These are phyloP conservation scores for Hypoxylon sp. DNA, from an alignment of 2,329 filamentous ascomycete genomes.

Conservation along the genomic window DNA sequence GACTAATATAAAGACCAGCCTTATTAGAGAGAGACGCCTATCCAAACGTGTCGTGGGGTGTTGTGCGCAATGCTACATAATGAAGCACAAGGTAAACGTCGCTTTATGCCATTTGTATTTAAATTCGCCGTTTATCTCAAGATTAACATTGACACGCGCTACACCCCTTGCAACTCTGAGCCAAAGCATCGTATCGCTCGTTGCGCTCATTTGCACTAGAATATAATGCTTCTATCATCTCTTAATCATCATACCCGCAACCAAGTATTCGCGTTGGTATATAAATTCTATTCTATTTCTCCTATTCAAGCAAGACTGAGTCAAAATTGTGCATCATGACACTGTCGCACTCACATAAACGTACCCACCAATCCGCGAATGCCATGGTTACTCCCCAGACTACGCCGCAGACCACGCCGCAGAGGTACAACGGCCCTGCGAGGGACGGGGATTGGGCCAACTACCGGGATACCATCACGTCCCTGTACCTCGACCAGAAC, in stretches of 20 bases:
- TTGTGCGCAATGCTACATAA: slow-evolving; percentile 33
- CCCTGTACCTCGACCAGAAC: slow-evolving; percentile 45
- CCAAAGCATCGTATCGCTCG: background rate
- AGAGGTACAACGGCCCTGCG: slow-evolving; percentile 41
- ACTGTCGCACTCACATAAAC: slow-evolving; percentile 17
- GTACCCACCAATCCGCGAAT: slow-evolving; percentile 3
- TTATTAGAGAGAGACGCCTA: slow-evolving; percentile 34
- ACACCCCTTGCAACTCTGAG: slow-evolving; percentile 27
- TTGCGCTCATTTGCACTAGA: slow-evolving; percentile 2
- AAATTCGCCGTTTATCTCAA: slow-evolving; percentile 16
- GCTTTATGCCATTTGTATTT: slow-evolving; percentile 21
- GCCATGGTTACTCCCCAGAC: slow-evolving; percentile 23
- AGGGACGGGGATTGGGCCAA: slow-evolving; percentile 45
- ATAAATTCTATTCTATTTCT: slow-evolving; percentile 9
- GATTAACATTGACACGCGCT: slow-evolving; percentile 10
- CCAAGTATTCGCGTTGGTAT: slow-evolving; percentile 2
- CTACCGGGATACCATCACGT: slow-evolving; percentile 44
- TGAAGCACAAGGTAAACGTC: slow-evolving; percentile 31
- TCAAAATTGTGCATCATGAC: slow-evolving; percentile 22
- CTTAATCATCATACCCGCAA: slow-evolving; percentile 5
- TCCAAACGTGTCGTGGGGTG: slow-evolving; percentile 26
- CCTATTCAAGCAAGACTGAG: slow-evolving; percentile 8
- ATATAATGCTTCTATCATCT: slow-evolving; percentile 21
- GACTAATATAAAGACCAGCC: slow-evolving; percentile 39
- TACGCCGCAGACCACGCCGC: slow-evolving; percentile 24